Percentiles rank a stretch among this genome's conserved stretches.
Conservation (phyloP, 305 asterid species). For the Petunia hybrid region DNA sequence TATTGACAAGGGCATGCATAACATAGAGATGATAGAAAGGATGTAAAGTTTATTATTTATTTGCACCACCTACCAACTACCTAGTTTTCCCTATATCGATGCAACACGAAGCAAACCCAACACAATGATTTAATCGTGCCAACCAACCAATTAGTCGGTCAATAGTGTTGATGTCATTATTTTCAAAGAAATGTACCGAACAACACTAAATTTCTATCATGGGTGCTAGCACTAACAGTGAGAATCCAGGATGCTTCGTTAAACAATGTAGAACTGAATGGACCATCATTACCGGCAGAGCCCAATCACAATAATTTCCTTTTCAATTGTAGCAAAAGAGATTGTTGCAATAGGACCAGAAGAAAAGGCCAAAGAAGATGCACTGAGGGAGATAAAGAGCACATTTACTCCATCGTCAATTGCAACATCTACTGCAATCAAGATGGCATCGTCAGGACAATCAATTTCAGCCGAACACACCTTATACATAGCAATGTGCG, state of each 20-base stretch:
- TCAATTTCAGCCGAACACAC: not conserved
- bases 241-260: conserved; percentile 55
- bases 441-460: conserved; percentile 34
- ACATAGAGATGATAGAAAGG: too few species aligned
- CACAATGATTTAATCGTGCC: too few species aligned
- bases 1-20: too few species aligned
- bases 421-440: conserved; percentile 53
- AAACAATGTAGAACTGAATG: conserved; percentile 14
- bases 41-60: too few species aligned
- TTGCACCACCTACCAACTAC: too few species aligned
- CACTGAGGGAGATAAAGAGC: conserved; percentile 52
- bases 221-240: conserved; percentile 54
- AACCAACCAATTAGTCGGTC: too few species aligned
- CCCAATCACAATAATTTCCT: conserved; percentile 46
- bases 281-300: conserved; percentile 54
- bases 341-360: conserved; percentile 35
- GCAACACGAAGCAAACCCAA: too few species aligned
- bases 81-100: too few species aligned
- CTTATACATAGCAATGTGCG: conserved; percentile 39
- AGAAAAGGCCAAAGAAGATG: conserved; percentile 24
- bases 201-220: conserved; percentile 39
- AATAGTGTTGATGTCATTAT: too few species aligned
- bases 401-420: conserved; percentile 54
- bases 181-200: too few species aligned
- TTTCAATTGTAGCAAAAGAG: conserved; percentile 41